Evolutionary conservation across 805 yeast genomes (phyloP), one percentile per base, ranked within the genome.

Genomic region (Yamadazyma akitaensis): DNA sequence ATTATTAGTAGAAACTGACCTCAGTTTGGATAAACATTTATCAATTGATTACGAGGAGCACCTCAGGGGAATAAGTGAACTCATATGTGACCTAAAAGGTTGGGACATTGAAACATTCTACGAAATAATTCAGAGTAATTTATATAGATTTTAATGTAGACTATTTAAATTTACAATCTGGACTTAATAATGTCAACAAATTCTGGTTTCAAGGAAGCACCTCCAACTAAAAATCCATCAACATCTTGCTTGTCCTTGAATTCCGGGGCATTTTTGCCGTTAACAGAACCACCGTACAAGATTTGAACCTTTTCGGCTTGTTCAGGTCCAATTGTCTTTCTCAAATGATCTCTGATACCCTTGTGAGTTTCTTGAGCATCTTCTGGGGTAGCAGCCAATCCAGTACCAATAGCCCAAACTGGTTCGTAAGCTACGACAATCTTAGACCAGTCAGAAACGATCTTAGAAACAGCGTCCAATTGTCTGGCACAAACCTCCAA

Each of bases 321-420:
- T 57, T 81, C 81, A 32, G 70, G 77, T 66, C 96, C 92, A 64
- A 92, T 80, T 70, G 85, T 81, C 62, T 79, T 73, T 59, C 81
- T 76, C 69, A 94, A 80, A 80, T 80, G 90, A 53, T 73, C 80
- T 80, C 99, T 88, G 75, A 94, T 88, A 59, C 79, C 79, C 67
- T 80, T 80, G 78, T 94, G 99, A 64, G 94, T 88, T 58, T 84
- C 89, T 78, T 94, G 97, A 59, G 99, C 99, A 68, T 94, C 99
- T 58, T 86, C 88, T 59, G 99, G 90, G 60, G 99, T 94, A 53
- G 99, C 98, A 62, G 98, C 97, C 66, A 94, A 82, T 67, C 99
- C 99, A 60, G 98, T 91, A 71, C 99, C 99, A 62, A 94, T 94
- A 62, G 99, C 99, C 99, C 99, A 94, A 59, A 94, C 96, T 62